Conservation (phyloP, 768 basidiomycete genomes). For the Pleurotus eryngii region DNA sequence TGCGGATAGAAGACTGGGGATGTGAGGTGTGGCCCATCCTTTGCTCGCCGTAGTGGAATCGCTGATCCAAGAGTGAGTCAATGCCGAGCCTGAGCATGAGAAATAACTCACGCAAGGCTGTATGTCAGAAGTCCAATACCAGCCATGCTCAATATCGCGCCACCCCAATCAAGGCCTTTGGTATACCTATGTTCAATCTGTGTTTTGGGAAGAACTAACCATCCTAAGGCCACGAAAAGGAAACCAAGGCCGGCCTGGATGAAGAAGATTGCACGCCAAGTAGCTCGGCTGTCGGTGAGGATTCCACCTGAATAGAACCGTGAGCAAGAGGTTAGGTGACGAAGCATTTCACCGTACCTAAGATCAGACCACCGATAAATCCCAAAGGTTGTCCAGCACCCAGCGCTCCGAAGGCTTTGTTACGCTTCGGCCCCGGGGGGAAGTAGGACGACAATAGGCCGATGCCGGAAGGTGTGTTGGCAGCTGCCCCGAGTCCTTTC, state of each 20-base stretch:
- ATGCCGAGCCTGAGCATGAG: not conserved
- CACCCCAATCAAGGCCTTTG: constrained; percentile 33
- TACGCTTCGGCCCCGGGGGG: constrained; percentile 24
- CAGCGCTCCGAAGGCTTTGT: constrained; percentile 29
- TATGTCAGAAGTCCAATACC: constrained; percentile 31
- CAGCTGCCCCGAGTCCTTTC: constrained; percentile 29
- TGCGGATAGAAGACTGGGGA: constrained; percentile 24
- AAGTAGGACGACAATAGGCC: constrained; percentile 25
- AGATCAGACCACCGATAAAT: constrained; percentile 28
- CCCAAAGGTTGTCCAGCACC: constrained; percentile 31
- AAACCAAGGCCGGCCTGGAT: constrained; percentile 28
- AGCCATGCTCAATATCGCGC: constrained; percentile 26
- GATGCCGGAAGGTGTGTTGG: constrained; percentile 28
- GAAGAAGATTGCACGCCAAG: constrained; percentile 31
- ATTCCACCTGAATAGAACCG: constrained; percentile 22
- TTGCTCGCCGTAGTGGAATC: constrained; percentile 26
- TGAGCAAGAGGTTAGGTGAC: not conserved
- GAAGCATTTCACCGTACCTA: constrained; percentile 16
- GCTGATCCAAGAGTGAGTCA: constrained; percentile 10
- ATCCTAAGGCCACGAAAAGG: constrained; percentile 23
- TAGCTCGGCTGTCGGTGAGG: constrained; percentile 24
- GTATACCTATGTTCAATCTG: constrained; percentile 20
- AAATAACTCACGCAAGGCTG: constrained; percentile 25
- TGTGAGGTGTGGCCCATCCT: constrained; percentile 30
- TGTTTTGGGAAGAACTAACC: constrained; percentile 15